A percentile compares a stretch with the other conserved stretches of the same genome.
phyloP scores from a whole-genome alignment of 352 stramenopile species.

The Pythium sukuiense region DNA sequence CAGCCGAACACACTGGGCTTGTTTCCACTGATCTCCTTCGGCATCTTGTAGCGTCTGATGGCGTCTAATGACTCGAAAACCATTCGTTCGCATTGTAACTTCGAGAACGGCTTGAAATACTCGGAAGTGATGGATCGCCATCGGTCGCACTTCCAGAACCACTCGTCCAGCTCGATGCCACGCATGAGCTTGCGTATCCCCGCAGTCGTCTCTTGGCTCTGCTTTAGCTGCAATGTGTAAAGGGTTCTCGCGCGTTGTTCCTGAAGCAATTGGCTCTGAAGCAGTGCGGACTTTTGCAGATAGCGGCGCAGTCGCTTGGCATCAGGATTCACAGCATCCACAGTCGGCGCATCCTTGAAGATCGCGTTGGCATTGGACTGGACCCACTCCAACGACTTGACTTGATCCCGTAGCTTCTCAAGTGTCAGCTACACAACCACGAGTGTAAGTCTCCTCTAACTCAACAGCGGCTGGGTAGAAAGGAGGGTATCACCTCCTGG shows the following conservation, averaged over 20 bases:
- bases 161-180: background rate
- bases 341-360: background rate
- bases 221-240: background rate
- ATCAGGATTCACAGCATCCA: background rate
- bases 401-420: background rate
- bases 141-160: background rate
- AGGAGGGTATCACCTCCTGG: background rate
- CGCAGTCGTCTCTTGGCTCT: background rate
- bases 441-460: no score
- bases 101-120: background rate
- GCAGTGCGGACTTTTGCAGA: background rate
- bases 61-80: background rate
- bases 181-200: background rate
- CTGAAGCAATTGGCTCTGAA: background rate
- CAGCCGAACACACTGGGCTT: slow-evolving; percentile 13
- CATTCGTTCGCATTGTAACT: background rate
- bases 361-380: background rate
- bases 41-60: background rate
- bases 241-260: background rate
- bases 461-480: background rate
- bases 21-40: background rate
- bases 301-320: background rate
- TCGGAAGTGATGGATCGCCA: background rate
- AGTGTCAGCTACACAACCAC: background rate
- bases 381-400: background rate